Base-by-base conservation (phyloP, 192 early-diverging fungal genomes). In the Coemansia sp. region DNA sequence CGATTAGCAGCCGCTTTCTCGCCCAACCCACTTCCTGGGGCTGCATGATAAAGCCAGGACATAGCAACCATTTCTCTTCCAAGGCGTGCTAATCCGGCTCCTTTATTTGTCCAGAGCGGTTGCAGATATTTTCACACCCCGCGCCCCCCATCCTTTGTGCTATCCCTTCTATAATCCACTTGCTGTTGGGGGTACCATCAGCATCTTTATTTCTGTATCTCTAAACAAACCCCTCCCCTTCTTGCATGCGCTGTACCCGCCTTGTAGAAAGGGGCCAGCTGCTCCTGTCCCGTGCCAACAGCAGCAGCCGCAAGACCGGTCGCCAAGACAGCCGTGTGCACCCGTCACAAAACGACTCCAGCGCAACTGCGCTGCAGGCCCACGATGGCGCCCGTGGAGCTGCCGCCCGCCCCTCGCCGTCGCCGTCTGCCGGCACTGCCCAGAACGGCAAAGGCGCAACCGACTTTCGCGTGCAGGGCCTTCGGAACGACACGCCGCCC, bases 221-320 rank as follows among this genome's bases (percentile, higher is more conserved):
- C 44, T 46, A 46, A 46, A 21, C 16, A 15, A 12, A 15, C 12
- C 40, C 45, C 50, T 53, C 60, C 12, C 40, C 45, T 50, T 53
- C 60, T 76, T 76, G 72, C 61, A 76, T 76, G 73, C 51, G 53
- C 18, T 68, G 62, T 55, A 45, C 37, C 51, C 67, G 72, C 47
- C 65, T 69, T 63, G 57, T 77, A 77, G 73, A 77, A 63, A 67
- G 73, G 60, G 73, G 73, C 53, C 73, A 77, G 44, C 57, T 64
- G 55, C 63, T 77, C 49, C 49, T 77, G 63, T 65, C 73, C 53
- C 73, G 73, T 57, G 60, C 73, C 35, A 62, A 65, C 55, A 69
- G 66, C 59, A 59, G 54, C 66, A 65, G 52, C 59, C 67, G 68
- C 63, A 70, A 77, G 58, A 36, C 54, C 35, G 65, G 43, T 2